Evolutionary conservation across 495 filamentous ascomycete species (phyloP).

Genomic region (Daldinia concentrica): DNA sequence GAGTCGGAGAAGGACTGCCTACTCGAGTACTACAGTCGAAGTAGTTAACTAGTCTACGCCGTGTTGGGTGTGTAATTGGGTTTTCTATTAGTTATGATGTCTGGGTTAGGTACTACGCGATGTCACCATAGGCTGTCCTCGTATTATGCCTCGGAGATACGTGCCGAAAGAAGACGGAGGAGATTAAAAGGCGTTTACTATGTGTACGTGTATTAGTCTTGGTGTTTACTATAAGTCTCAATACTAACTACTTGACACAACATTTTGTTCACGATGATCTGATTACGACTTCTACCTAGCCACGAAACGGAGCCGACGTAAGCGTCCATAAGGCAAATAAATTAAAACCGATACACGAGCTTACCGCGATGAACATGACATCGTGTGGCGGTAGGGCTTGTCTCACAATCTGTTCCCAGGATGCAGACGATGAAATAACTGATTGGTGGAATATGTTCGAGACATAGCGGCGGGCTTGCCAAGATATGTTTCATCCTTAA

Average conservation of each 20-base stretch:
- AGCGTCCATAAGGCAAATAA: not conserved
- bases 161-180: too few relatives aligned
- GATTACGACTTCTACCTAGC: not conserved
- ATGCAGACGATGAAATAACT: not conserved
- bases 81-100: too few relatives aligned
- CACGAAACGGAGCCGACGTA: not conserved
- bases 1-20: not conserved
- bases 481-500: constrained; percentile 36
- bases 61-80: too few relatives aligned
- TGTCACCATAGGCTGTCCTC: too few relatives aligned
- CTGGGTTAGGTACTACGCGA: too few relatives aligned
- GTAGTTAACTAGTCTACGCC: too few relatives aligned
- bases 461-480: constrained; percentile 21
- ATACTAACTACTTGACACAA: not conserved
- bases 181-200: not conserved
- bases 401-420: not conserved
- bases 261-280: not conserved
- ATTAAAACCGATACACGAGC: not conserved
- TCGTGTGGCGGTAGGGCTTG: not conserved
- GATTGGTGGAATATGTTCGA: constrained; percentile 4
- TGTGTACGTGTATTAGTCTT: too few relatives aligned
- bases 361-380: too few relatives aligned
- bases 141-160: too few relatives aligned
- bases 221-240: not conserved
- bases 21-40: constrained; percentile 5